phyloP scores from a whole-genome alignment of 1,284 basidiomycete genomes.

The Cryptococcus neoformans region DNA sequence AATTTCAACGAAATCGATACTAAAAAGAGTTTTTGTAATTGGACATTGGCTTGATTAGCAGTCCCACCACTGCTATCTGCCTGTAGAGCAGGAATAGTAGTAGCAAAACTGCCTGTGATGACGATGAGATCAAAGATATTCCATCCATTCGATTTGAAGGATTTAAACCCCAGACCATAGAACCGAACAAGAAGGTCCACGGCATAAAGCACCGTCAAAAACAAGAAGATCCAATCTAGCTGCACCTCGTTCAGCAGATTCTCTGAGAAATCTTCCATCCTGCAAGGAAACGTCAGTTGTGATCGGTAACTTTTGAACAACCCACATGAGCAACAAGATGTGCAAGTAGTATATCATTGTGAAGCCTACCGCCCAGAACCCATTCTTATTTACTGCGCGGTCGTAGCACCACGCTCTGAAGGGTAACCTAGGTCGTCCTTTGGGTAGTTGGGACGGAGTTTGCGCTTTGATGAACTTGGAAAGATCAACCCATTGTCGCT shows the following conservation, averaged over 20 bases:
- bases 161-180: slow-evolving; percentile 77
- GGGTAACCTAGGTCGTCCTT: slow-evolving; percentile 19
- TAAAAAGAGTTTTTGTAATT: slow-evolving; percentile 92
- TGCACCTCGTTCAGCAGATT: slow-evolving; percentile 59
- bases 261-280: slow-evolving; percentile 75
- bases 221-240: slow-evolving; percentile 75
- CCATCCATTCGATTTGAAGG: slow-evolving; percentile 85
- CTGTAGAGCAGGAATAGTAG: slow-evolving; percentile 72
- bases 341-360: slow-evolving; percentile 81
- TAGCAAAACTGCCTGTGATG: slow-evolving; percentile 76
- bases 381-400: slow-evolving; percentile 84
- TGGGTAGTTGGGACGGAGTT: slow-evolving; percentile 64
- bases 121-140: slow-evolving; percentile 88
- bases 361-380: slow-evolving; percentile 87
- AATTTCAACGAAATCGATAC: slow-evolving; percentile 93
- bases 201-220: slow-evolving; percentile 69
- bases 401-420: slow-evolving; percentile 88
- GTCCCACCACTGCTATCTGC: slow-evolving; percentile 16
- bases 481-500: slow-evolving; percentile 93
- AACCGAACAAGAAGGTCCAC: slow-evolving; percentile 76
- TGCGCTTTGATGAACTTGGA: slow-evolving; percentile 86
- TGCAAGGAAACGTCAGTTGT: slow-evolving; percentile 40
- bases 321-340: slow-evolving; percentile 79
- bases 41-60: slow-evolving; percentile 47
- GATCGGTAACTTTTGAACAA: slow-evolving; percentile 10